Conservation (phyloP, 108 stramenopile genomes). For the Schizochytrium sp. region DNA sequence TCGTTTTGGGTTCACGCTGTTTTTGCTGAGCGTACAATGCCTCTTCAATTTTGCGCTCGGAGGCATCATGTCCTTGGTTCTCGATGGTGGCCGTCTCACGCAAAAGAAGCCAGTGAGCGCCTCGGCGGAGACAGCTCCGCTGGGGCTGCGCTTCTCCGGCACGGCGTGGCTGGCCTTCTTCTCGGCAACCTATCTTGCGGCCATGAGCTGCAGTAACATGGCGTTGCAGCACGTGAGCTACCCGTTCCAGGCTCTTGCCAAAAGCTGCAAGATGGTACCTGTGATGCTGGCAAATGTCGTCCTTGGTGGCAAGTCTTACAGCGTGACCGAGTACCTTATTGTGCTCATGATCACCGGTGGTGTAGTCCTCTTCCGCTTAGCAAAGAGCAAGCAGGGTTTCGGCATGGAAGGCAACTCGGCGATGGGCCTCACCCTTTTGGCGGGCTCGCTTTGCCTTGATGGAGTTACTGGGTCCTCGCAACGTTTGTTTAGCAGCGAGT, state of each 20-base stretch:
- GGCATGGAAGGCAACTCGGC: constrained; percentile 25
- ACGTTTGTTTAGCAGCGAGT: constrained; percentile 42
- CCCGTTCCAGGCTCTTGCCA: constrained; percentile 77
- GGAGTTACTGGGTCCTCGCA: constrained; percentile 67
- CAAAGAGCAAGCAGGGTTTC: constrained; percentile 37
- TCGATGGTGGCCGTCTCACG: not conserved
- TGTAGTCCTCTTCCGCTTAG: constrained; percentile 56
- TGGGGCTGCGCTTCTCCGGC: not conserved
- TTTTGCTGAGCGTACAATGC: constrained; percentile 48
- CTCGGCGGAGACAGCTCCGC: not conserved
- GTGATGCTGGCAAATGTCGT: constrained; percentile 38
- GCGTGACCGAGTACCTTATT: constrained; percentile 37
- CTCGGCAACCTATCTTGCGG: constrained; percentile 24
- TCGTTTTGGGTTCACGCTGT: constrained; percentile 55
- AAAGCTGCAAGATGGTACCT: constrained; percentile 82
- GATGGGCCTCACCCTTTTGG: constrained; percentile 54
- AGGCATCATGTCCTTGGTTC: not conserved
- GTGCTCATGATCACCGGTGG: constrained; percentile 57
- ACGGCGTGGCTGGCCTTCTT: not conserved
- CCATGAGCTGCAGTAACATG: constrained; percentile 59
- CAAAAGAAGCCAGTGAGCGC: not conserved
- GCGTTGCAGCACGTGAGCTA: constrained; percentile 61
- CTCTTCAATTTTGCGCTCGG: constrained; percentile 39
- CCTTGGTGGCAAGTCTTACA: constrained; percentile 32
- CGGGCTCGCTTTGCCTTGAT: constrained; percentile 63